Conservation (phyloP, 306 rosid species). For the Dalbergia oliveri region DNA sequence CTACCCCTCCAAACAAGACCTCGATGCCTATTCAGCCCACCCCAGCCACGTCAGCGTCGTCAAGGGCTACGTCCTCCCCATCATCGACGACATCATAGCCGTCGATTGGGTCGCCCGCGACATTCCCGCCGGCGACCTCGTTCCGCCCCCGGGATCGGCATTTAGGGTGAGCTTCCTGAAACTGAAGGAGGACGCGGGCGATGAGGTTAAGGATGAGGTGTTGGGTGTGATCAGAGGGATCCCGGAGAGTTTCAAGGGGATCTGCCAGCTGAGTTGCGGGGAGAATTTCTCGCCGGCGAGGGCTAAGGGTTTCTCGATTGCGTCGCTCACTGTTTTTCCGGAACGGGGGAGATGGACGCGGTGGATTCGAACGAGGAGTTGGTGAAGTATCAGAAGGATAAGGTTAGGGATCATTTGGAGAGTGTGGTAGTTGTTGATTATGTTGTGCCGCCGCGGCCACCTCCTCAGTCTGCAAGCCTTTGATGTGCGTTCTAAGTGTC, state of each 20-base stretch:
- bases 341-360: conserved; percentile 59
- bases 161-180: conserved; percentile 69
- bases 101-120: conserved; percentile 79
- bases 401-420: conserved; percentile 73
- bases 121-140: conserved; percentile 34
- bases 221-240: conserved; percentile 64
- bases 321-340: conserved; percentile 69
- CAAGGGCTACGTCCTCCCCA: conserved; percentile 69
- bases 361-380: conserved; percentile 60
- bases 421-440: conserved; percentile 75
- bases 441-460: conserved; percentile 56
- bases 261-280: conserved; percentile 65
- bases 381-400: conserved; percentile 68
- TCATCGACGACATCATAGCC: conserved; percentile 86
- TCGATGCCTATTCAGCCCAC: conserved; percentile 62
- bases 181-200: conserved; percentile 66
- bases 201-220: conserved; percentile 54
- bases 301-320: conserved; percentile 87
- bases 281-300: conserved; percentile 92
- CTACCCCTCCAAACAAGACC: conserved; percentile 72
- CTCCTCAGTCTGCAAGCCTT: conserved; percentile 67
- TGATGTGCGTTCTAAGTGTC: conserved; percentile 42
- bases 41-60: conserved; percentile 78
- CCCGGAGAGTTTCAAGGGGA: conserved; percentile 57
- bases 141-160: conserved; percentile 64